Conservation (phyloP, 2,329 filamentous ascomycete species). For the Beauveria pseudobassiana region DNA sequence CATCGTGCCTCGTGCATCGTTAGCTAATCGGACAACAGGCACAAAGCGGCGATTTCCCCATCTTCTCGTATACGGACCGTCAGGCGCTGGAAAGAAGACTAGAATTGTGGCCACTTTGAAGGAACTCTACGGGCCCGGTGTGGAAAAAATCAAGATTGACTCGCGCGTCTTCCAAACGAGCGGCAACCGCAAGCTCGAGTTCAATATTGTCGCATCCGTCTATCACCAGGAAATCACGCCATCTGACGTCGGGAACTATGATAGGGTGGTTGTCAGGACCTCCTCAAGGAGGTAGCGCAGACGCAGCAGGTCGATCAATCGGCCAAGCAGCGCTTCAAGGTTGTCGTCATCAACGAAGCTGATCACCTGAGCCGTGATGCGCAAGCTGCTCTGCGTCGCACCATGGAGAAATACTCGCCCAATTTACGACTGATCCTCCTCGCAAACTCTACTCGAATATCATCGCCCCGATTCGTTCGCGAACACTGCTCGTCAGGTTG, state of each 20-base stretch:
- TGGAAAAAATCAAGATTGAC: constrained; percentile 99
- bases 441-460: constrained; percentile 98
- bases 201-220: constrained; percentile 95
- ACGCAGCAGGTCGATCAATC: constrained; percentile 96
- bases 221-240: constrained; percentile 99
- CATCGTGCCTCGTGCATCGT: not conserved
- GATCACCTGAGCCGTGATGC: constrained; percentile 91
- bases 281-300: constrained; percentile 95
- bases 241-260: constrained; percentile 92
- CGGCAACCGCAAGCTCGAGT: constrained; percentile 94
- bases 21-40: constrained; percentile 48
- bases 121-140: constrained; percentile 88
- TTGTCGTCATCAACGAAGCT: constrained; percentile 98
- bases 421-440: constrained; percentile 87
- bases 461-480: constrained; percentile 92
- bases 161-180: constrained; percentile 93
- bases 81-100: constrained; percentile 95
- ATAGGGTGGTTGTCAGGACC: constrained; percentile 93
- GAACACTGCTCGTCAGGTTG: constrained; percentile 86
- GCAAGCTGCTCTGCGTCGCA: constrained; percentile 86
- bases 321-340: constrained; percentile 91
- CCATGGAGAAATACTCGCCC: constrained; percentile 99
- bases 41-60: constrained; percentile 95
- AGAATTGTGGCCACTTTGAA: constrained; percentile 92
- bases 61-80: constrained; percentile 92